phyloP scores from a whole-genome alignment of 352 stramenopile species.

The Phytophthora multivora region DNA sequence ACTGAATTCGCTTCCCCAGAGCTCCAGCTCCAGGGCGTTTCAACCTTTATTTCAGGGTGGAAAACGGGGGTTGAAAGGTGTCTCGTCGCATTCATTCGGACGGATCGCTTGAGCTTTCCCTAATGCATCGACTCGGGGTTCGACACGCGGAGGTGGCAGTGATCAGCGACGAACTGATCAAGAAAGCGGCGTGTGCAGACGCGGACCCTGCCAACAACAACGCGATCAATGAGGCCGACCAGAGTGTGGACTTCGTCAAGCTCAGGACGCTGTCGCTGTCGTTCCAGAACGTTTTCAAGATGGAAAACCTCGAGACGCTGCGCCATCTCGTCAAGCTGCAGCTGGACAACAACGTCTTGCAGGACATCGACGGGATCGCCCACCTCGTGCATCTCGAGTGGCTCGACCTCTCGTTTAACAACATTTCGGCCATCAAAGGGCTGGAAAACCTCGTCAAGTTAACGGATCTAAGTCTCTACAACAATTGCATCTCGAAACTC shows the following conservation, averaged over 20 bases:
- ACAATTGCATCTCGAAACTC: conserved; percentile 93
- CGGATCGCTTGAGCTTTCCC: no score
- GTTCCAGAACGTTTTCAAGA: conserved; percentile 94
- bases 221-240: conserved; percentile 65
- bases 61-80: conserved; percentile 13
- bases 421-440: conserved; percentile 91
- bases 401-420: conserved; percentile 96
- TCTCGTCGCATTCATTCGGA: conserved; percentile 26
- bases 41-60: conserved; percentile 21
- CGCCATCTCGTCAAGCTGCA: conserved; percentile 90
- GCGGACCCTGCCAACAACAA: conserved; percentile 72
- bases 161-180: conserved; percentile 83
- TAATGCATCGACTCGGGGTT: conserved; percentile 77
- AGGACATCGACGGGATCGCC: conserved; percentile 88
- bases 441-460: conserved; percentile 91
- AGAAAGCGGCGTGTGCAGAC: conserved; percentile 62
- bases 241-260: conserved; percentile 77
- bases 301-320: conserved; percentile 94
- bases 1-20: no score
- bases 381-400: conserved; percentile 90
- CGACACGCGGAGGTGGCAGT: conserved; percentile 79
- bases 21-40: no score
- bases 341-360: conserved; percentile 95
- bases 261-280: conserved; percentile 85
- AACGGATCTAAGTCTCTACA: conserved; percentile 93